A percentile compares a stretch with the other conserved stretches of the same genome.
These are phyloP conservation scores for Myriosclerotinia duriaeana DNA, from an alignment of 2,329 filamentous ascomycete genomes.

Conservation along the genomic window DNA sequence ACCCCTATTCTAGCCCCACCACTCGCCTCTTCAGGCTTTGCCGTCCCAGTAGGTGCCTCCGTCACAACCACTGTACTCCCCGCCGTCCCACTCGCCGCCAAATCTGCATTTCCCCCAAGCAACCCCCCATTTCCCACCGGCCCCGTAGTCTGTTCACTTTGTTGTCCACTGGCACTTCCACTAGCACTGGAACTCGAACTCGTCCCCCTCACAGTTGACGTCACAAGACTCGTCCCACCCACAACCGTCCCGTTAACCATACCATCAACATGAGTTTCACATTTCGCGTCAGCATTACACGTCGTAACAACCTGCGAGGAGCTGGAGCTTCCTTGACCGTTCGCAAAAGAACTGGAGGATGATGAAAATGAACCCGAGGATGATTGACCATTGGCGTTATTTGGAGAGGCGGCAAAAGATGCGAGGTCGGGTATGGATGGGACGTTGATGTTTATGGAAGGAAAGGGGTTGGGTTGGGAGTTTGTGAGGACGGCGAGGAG, in stretches of 20 bases:
- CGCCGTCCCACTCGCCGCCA: slow-evolving; percentile 5
- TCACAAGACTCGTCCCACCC: not conserved
- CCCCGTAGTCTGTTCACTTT: not conserved
- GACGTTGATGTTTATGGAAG: not conserved
- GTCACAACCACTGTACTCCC: slow-evolving; percentile 14
- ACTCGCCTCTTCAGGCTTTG: not conserved
- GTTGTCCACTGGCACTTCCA: not conserved
- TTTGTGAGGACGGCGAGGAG: slow-evolving; percentile 1
- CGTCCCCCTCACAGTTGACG: not conserved
- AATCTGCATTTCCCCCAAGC: not conserved
- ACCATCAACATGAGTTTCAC: slow-evolving; percentile 5
- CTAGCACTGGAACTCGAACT: not conserved
- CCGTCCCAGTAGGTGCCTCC: not conserved
- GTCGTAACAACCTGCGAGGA: not conserved
- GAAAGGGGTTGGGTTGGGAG: slow-evolving; percentile 2
- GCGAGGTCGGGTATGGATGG: not conserved
- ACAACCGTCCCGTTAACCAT: slow-evolving; percentile 4
- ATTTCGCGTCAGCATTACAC: slow-evolving; percentile 4
- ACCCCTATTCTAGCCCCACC: not conserved
- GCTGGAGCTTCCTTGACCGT: not conserved
- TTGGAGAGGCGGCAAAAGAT: not conserved
- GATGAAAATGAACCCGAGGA: slow-evolving; percentile 11
- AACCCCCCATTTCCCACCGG: not conserved
- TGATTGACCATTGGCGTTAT: not conserved
- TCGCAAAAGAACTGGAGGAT: slow-evolving; percentile 11